These are phyloP conservation scores for Paraphoma sp. DNA, from an alignment of 2,329 filamentous ascomycete species.

Conservation along the genomic window DNA sequence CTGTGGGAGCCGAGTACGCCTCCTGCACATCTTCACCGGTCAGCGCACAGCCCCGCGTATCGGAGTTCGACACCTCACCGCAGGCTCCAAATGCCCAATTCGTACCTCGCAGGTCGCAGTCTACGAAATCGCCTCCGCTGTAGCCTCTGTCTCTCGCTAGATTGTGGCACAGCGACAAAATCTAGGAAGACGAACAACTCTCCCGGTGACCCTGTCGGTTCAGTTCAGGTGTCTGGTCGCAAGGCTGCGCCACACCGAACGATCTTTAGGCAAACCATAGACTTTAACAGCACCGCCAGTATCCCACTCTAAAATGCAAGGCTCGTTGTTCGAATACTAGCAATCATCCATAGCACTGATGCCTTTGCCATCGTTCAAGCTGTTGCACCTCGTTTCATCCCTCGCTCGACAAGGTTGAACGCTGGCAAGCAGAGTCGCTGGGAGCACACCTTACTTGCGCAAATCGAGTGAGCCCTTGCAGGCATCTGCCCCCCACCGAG, in stretches of 20 bases:
- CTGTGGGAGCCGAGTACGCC: background rate
- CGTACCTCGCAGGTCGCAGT: background rate
- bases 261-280: background rate
- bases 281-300: background rate
- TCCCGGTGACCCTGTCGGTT: slow-evolving; percentile 3
- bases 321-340: background rate
- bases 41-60: background rate
- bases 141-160: background rate
- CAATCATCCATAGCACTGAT: background rate
- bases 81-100: background rate
- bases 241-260: background rate
- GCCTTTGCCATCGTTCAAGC: background rate
- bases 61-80: slow-evolving; percentile 6
- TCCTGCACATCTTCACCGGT: background rate
- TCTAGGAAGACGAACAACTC: background rate
- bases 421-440: too few species aligned
- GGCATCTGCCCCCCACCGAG: background rate
- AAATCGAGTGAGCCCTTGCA: background rate
- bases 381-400: background rate
- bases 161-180: background rate
- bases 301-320: background rate
- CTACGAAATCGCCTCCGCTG: background rate
- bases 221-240: background rate
- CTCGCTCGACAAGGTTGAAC: background rate
- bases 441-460: too few species aligned